Base-by-base conservation (phyloP, 192 early-diverging fungal species). In the Backusella australiensis region DNA sequence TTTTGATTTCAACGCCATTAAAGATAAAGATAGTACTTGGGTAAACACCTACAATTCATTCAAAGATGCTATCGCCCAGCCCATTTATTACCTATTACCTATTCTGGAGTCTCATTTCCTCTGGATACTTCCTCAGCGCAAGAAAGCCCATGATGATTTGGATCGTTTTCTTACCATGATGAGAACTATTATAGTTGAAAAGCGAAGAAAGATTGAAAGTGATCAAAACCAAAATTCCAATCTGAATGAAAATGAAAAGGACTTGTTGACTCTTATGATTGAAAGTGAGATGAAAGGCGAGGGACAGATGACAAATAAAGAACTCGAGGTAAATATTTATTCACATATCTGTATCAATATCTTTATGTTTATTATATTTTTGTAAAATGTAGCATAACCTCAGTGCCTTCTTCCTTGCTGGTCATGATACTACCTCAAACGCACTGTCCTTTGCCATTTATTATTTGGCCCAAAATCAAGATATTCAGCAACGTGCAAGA, bases 381-480 rank as follows among this genome's bases (percentile, higher is more conserved):
- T 42, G 11, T 44, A 4, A 67, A 17, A 68, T 21, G 23, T 69
- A 76, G 75, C 52, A 68, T 34, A 76, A 76, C 23, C 46, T 76
- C 4, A 69, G 75, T 36, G 72, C 83, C 71, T 89, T 90, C 73
- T 89, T 88, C 32, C 75, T 89, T 34, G 89, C 88, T 21, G 89
- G 87, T 23, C 84, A 88, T 44, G 88, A 90, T 71, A 90, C 86
- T 32, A 90, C 86, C 1, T 85, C 89, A 38, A 86, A 85, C 66
- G 78, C 88, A 65, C 80, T 91, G 49, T 78, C 86, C 12, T 81
- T 81, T 67, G 36, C 82, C 26, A 73, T 89, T 39, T 84, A 84
- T 53, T 81, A 85, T 69, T 80, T 90, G 34, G 86, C 89, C 11
- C 73, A 71, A n/a, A 75, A 89, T 26, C 68, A 68, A 66, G 73